A percentile compares a stretch with the other conserved stretches of the same genome.
Evolutionary conservation across 2,329 filamentous ascomycete genomes (phyloP).

Genomic region (Fusarium secorum): DNA sequence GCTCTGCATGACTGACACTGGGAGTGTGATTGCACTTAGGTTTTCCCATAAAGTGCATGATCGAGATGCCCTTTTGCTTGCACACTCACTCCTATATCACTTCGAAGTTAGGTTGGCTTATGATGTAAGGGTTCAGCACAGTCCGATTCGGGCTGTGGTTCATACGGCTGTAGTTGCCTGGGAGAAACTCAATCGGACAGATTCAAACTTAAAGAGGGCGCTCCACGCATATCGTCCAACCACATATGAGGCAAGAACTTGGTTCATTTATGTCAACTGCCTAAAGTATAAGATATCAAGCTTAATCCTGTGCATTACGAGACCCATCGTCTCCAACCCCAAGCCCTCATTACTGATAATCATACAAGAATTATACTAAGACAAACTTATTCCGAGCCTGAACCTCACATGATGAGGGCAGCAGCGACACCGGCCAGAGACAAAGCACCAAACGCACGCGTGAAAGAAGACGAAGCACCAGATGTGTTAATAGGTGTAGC

Average conservation of each 20-base stretch:
- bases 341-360: background rate
- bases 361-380: background rate
- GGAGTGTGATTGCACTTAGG: background rate
- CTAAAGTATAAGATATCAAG: background rate
- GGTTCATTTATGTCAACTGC: too few relatives aligned
- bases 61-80: background rate
- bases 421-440: background rate
- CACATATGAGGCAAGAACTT: fast-evolving
- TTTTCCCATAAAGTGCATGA: background rate
- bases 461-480: background rate
- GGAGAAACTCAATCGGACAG: too few relatives aligned
- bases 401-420: background rate
- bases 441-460: background rate
- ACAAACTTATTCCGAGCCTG: background rate
- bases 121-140: background rate
- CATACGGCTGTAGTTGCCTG: background rate
- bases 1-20: background rate
- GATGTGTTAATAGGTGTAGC: constrained; percentile 1
- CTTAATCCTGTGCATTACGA: background rate
- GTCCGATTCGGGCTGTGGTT: background rate
- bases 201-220: background rate
- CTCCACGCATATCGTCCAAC: fast-evolving
- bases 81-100: fast-evolving
- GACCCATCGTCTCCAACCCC: background rate
- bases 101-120: background rate